phyloP scores from a whole-genome alignment of 2,329 filamentous ascomycete genomes.

The Mycosphaerella sp. region DNA sequence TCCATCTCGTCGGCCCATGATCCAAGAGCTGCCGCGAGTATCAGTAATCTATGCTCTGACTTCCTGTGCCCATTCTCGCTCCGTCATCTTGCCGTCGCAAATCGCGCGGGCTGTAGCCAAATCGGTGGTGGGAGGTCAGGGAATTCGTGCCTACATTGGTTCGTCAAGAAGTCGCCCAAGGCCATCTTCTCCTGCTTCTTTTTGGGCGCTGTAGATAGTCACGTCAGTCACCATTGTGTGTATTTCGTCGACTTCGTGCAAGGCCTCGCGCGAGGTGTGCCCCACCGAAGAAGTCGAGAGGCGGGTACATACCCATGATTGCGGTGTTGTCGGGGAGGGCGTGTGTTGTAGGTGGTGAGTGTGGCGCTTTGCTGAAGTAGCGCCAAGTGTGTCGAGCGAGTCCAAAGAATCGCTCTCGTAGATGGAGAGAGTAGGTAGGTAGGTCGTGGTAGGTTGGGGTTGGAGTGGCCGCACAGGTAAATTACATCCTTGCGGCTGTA shows the following conservation, averaged over 20 bases:
- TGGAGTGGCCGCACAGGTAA: neutral
- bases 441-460: conserved; percentile 9
- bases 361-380: conserved; percentile 18
- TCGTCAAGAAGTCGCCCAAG: conserved; percentile 89
- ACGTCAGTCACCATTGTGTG: conserved; percentile 21
- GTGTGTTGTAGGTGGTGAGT: neutral
- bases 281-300: neutral
- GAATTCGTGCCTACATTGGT: conserved; percentile 59
- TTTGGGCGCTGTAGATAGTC: conserved; percentile 51
- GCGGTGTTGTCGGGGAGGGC: conserved; percentile 34
- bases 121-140: neutral
- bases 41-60: conserved; percentile 12
- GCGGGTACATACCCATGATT: conserved; percentile 51
- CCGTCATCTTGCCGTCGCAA: neutral
- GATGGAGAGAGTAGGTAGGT: neutral
- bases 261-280: neutral
- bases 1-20: conserved; percentile 99
- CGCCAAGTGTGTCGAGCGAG: conserved; percentile 3
- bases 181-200: conserved; percentile 95
- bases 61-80: neutral
- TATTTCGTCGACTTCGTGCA: neutral
- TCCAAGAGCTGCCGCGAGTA: conserved; percentile 55
- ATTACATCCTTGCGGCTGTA: neutral
- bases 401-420: conserved; percentile 3
- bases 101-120: neutral